Conservation (phyloP, 1,284 basidiomycete genomes). For the Stereum hirsutum region DNA sequence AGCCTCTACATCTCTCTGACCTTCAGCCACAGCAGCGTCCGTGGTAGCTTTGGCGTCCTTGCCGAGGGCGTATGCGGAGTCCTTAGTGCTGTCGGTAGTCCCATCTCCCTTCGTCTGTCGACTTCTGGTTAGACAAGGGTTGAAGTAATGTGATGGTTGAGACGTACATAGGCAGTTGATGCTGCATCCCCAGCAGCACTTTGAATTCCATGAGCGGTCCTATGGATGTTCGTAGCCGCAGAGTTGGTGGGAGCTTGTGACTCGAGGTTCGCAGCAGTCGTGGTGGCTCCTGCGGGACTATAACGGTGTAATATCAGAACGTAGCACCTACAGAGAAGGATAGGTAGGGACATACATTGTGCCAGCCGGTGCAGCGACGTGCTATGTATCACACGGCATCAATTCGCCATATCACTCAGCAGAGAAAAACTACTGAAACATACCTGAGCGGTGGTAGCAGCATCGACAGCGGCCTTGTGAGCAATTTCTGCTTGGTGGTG, state of each 20-base stretch:
- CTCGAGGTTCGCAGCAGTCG: conserved; percentile 9
- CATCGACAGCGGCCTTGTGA: conserved; percentile 34
- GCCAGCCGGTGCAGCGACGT: too few species aligned
- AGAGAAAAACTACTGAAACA: conserved; percentile 6
- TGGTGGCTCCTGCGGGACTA: conserved; percentile 3
- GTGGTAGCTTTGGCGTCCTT: conserved; percentile 32
- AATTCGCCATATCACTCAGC: too few species aligned
- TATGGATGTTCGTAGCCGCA: conserved; percentile 9
- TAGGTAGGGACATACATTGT: too few species aligned
- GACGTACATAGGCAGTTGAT: conserved; percentile 13
- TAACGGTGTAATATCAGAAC: not conserved
- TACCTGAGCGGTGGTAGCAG: conserved; percentile 40
- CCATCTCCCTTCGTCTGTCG: conserved; percentile 33
- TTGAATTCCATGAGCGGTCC: conserved; percentile 9
- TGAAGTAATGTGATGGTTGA: not conserved
- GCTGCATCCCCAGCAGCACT: conserved; percentile 13
- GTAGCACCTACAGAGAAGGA: not conserved
- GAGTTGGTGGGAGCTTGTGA: conserved; percentile 4
- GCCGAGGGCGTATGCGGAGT: conserved; percentile 36
- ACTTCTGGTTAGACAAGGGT: not conserved
- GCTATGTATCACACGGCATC: too few species aligned
- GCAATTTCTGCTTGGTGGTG: conserved; percentile 36
- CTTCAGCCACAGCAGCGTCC: conserved; percentile 44
- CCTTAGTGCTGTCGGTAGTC: conserved; percentile 28
- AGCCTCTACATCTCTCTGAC: conserved; percentile 36